A percentile compares a stretch with the other conserved stretches of the same genome.
Conservation (phyloP, 1,284 basidiomycete species). For the Butyriboletus appendiculatus region DNA sequence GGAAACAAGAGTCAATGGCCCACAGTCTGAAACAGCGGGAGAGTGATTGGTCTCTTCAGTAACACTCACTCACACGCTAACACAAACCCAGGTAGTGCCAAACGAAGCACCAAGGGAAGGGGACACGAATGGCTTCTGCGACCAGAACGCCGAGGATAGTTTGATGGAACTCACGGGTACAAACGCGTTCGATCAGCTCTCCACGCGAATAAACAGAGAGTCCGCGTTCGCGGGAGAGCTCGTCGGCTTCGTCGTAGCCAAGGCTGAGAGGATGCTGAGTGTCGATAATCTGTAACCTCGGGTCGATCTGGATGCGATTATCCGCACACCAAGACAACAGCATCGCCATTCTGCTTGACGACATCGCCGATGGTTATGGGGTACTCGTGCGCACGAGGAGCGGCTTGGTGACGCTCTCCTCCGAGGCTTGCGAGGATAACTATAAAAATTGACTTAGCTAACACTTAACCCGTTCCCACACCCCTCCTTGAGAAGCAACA, state of each 20-base stretch:
- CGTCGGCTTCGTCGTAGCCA: constrained; percentile 3
- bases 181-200: constrained; percentile 37
- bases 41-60: constrained; percentile 2
- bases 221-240: constrained; percentile 27
- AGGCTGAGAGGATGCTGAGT: constrained; percentile 1
- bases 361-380: constrained; percentile 17
- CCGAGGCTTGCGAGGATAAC: constrained; percentile 22
- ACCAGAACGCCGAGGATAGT: constrained; percentile 9
- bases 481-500: no score
- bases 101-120: constrained; percentile 2
- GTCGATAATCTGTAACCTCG: constrained; percentile 41
- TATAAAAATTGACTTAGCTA: constrained; percentile 27
- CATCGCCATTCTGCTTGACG: constrained; percentile 9
- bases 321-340: constrained; percentile 49
- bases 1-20: constrained; percentile 1
- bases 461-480: no score
- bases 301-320: constrained; percentile 48
- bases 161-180: constrained; percentile 41
- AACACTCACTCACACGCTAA: constrained; percentile 1
- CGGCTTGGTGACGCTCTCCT: neutral
- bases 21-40: constrained; percentile 1
- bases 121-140: neutral
- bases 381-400: neutral
- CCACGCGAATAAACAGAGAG: constrained; percentile 44
- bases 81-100: neutral